phyloP scores from a whole-genome alignment of 2,329 filamentous ascomycete species.

The Ophiostoma australiae region DNA sequence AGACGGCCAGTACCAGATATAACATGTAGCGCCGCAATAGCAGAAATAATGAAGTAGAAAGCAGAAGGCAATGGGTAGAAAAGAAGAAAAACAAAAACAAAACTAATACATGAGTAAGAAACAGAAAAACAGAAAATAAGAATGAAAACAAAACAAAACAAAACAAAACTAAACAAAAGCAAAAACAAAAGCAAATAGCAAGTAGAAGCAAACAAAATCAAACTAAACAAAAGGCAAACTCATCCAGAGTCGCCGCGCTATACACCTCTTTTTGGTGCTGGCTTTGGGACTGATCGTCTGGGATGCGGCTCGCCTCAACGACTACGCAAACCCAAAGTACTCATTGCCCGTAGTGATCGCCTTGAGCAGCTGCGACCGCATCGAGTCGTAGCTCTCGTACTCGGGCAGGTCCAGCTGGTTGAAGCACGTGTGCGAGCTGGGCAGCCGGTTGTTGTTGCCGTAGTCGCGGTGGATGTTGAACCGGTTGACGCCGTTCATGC shows the following conservation, averaged over 20 bases:
- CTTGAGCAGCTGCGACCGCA: conserved; percentile 83
- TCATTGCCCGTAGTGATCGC: conserved; percentile 98
- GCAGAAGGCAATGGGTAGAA: not conserved
- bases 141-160: not conserved
- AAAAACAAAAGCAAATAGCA: not conserved
- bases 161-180: not conserved
- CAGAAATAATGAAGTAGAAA: not conserved
- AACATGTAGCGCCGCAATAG: conserved; percentile 1
- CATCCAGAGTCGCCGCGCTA: conserved; percentile 2
- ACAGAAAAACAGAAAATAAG: conserved; percentile 6
- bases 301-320: not conserved
- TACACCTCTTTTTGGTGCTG: not conserved
- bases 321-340: conserved; percentile 91
- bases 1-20: not conserved
- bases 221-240: conserved; percentile 3
- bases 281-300: not conserved
- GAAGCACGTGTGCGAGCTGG: conserved; percentile 97
- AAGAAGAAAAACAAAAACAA: not conserved
- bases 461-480: conserved; percentile 99
- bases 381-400: conserved; percentile 90
- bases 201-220: not conserved
- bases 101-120: conserved; percentile 3
- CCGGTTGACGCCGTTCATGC: conserved; percentile 95
- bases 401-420: conserved; percentile 98
- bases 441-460: conserved; percentile 89